Percentiles rank a stretch among this genome's conserved stretches.
Conservation (phyloP, 257 asterid species). For the Solanum pinnatisectum region DNA sequence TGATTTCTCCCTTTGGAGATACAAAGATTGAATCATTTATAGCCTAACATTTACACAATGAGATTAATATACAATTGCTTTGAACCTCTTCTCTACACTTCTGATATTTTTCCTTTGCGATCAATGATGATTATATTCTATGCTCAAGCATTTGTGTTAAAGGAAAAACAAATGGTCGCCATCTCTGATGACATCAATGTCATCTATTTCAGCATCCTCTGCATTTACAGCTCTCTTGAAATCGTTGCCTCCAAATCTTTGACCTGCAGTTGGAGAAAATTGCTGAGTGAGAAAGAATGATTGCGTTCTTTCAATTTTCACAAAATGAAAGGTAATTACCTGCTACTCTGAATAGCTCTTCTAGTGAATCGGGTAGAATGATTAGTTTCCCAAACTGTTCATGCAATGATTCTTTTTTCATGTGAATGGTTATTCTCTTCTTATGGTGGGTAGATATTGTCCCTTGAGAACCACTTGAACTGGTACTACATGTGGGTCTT, state of each 20-base stretch:
- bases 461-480: constrained; percentile 6
- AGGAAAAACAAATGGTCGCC: constrained; percentile 75
- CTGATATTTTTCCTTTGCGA: not conserved
- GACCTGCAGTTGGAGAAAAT: constrained; percentile 50
- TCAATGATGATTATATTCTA: not conserved
- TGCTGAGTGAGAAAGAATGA: not conserved
- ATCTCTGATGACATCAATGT: constrained; percentile 59
- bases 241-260: constrained; percentile 46
- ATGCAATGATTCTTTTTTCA: constrained; percentile 9
- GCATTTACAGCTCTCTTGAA: constrained; percentile 37
- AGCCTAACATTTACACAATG: constrained; percentile 1
- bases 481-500: constrained; percentile 12
- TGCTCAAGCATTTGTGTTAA: constrained; percentile 12
- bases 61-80: not conserved
- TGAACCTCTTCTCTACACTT: not conserved
- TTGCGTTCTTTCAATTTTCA: not conserved
- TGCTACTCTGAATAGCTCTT: constrained; percentile 52
- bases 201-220: constrained; percentile 79
- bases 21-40: not conserved
- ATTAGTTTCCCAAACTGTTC: constrained; percentile 37
- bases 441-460: constrained; percentile 12
- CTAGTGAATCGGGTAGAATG: constrained; percentile 62
- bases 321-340: constrained; percentile 26
- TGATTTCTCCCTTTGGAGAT: not conserved
- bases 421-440: constrained; percentile 76